Base-by-base conservation (phyloP, 192 early-diverging fungal species). In the Gonapodya prolifera region DNA sequence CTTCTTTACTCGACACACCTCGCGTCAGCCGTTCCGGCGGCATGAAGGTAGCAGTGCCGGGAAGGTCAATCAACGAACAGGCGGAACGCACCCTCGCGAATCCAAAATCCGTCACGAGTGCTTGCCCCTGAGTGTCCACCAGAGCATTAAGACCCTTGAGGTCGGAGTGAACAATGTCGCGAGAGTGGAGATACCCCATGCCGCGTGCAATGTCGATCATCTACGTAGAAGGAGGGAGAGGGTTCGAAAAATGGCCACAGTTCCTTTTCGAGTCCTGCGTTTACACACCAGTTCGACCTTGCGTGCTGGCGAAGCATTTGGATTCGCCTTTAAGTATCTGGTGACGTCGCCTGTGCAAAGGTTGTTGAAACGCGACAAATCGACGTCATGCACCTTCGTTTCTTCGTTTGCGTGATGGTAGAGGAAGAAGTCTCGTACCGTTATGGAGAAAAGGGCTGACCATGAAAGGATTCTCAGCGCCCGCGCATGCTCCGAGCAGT, bases 401-500 rank as follows among this genome's bases (percentile, higher is more conserved):
- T n/a, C n/a, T n/a, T n/a, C n/a, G n/a, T n/a, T n/a, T n/a, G n/a
- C n/a, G n/a, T n/a, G n/a, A n/a, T n/a, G n/a, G n/a, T n/a, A n/a
- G n/a, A n/a, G n/a, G n/a, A n/a, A n/a, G n/a, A n/a, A n/a, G n/a
- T n/a, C n/a, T n/a, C 75, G 70, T 2, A 23, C 85, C 85, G 30
- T 70, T 45, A 45, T 76, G 18, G 79, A 83, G 79, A 75, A 81
- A 85, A 0, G 80, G 83, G 69, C 70, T 78, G 30, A 86, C 78
- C 81, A 86, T 80, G 45, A 86, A 86, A 1, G 85, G 85, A 36
- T 70, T 30, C 29, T 81, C 79, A 34, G 82, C 76, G 2, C 75
- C 78, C 2, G 77, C 76, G 77, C 82, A 86, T 0, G 83, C 85
- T 1, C 83, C 85, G 2, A 84, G 77, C 34, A 86, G 77, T 16